Base-by-base conservation (phyloP, 2,329 filamentous ascomycete genomes). In the Colletotrichum liaoningense region DNA sequence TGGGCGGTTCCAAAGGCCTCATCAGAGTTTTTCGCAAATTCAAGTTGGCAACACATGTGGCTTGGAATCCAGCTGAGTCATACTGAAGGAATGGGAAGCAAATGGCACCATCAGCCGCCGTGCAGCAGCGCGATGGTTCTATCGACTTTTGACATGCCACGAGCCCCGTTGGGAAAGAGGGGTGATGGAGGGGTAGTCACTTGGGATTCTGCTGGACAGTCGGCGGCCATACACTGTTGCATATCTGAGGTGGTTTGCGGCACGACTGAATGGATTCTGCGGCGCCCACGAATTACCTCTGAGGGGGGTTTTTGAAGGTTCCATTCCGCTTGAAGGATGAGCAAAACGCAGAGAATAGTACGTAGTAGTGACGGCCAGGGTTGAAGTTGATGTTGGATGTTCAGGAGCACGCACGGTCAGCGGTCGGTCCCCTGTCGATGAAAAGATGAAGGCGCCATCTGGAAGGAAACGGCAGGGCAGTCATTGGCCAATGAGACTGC, bases 121-220 rank as follows among this genome's bases (percentile, higher is more conserved):
- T 49, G 42, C 42, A 49, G 42, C 42, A 49, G 42, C 7, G 42
- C 42, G 42, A 22, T 49, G 8, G 6, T 19, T 49, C 42, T 49
- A 49, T 49, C 19, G 42, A 49, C 42, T 49, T 22, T 49, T 49
- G 42, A n/a, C 42, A 49, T 49, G 42, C 42, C 42, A 49, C 8
- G 19, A 11, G 2, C 42, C 42, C 42, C 42, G 22, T 49, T 22
- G 19, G 42, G 42, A 33, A 28, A 26, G 52, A 57, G 52, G 49
- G 63, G 22, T 55, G 33, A 24, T 69, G 49, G 66, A 65, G 67
- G 63, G 63, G 56, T 11, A 60, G 22, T 22, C 42, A 22, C 8
- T 49, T 2, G 42, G 19, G 11, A 12, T 35, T 5, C 1, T 35
- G 33, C 11, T 35, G 30, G 30, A 33, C 30, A 9, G 8, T 30